Percentiles rank a stretch among this genome's conserved stretches.
Evolutionary conservation across 176 grass and related monocot species (phyloP).

Genomic region (Calamus simplicifolius): DNA sequence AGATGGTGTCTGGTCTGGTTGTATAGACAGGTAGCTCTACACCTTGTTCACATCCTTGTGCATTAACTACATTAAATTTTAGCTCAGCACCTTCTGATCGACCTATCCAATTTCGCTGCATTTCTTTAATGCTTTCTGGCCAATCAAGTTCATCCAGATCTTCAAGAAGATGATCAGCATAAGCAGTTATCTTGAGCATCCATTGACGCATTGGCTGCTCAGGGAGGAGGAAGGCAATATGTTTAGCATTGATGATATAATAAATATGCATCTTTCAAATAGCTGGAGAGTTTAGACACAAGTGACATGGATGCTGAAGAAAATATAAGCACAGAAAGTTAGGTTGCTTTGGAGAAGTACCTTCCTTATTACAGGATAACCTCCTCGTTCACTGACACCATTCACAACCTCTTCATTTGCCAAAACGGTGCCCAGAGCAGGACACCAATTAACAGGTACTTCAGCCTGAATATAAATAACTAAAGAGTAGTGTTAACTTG

Average conservation of each 20-base stretch:
- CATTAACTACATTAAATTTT: slow-evolving; percentile 55
- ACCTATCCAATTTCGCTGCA: slow-evolving; percentile 98
- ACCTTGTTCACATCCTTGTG: slow-evolving; percentile 31
- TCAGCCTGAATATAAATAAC: slow-evolving; percentile 71
- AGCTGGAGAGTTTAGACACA: slow-evolving; percentile 1
- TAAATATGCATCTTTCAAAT: too few relatives aligned
- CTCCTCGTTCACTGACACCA: slow-evolving; percentile 94
- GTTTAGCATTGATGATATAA: background rate
- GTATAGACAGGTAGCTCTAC: slow-evolving; percentile 68
- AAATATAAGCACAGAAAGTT: background rate
- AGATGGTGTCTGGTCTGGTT: slow-evolving; percentile 88
- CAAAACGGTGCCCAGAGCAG: slow-evolving; percentile 96
- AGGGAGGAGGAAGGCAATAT: slow-evolving; percentile 10
- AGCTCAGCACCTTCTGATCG: slow-evolving; percentile 86
- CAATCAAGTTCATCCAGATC: slow-evolving; percentile 88
- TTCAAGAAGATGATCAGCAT: slow-evolving; percentile 91
- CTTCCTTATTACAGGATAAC: slow-evolving; percentile 87
- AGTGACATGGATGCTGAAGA: background rate
- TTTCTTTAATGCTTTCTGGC: slow-evolving; percentile 97
- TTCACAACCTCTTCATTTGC: slow-evolving; percentile 91
- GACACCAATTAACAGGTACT: slow-evolving; percentile 99
- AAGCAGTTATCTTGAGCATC: slow-evolving; percentile 96
- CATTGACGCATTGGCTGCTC: slow-evolving; percentile 94
- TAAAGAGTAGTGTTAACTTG: slow-evolving; percentile 43
- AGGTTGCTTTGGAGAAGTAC: slow-evolving; percentile 22